Evolutionary conservation across 805 yeast species (phyloP), one percentile per base, ranked within the genome.

Genomic region (Wickerhamiella siamensis): DNA sequence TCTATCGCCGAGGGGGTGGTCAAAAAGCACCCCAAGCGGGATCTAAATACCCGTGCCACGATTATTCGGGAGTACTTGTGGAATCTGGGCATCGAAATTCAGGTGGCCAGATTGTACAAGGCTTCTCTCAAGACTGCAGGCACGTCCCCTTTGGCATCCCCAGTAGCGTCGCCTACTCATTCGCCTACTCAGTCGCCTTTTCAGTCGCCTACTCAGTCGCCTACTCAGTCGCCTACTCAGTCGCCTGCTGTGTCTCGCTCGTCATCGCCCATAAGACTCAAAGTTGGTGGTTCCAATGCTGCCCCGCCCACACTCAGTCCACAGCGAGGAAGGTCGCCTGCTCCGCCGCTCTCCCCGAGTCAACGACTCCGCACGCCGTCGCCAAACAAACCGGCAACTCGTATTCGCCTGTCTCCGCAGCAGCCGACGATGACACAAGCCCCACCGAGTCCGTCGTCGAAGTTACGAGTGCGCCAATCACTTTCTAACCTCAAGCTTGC

Each of bases 91-190:
- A 69, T 74, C 41, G 67, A 71, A 43, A 73, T 78, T 14, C 87
- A 79, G 57, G 72, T 77, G n/a, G 73, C 72, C 9, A 59, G 87
- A 38, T 70, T 79, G 9, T 77, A 70, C 56, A 71, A 69, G 50
- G 77, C 75, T 2, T 55, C 65, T 19, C 42, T 67, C 16, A 24
- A 24, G 29, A 12, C 29, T 6, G 47, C 16, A 41, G 40, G 33
- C 31, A 43, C 12, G 6, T 8, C 10, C 12, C n/a, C n/a, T n/a
- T n/a, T n/a, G n/a, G n/a, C 22, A 22, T 33, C 38, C 18, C 33
- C 38, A 10, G 31, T 21, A 33, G n/a, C 36, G 3, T 32, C 42
- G 4, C 42, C 42, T 3, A 21, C 32, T 4, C 36, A 9, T 3
- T 40, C 49, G 15, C 41, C 49, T 1, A 1, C 19, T 14, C 43